A percentile compares a stretch with the other conserved stretches of the same genome.
Evolutionary conservation across 2,329 filamentous ascomycete genomes (phyloP).

Genomic region (Botrytis fabae): DNA sequence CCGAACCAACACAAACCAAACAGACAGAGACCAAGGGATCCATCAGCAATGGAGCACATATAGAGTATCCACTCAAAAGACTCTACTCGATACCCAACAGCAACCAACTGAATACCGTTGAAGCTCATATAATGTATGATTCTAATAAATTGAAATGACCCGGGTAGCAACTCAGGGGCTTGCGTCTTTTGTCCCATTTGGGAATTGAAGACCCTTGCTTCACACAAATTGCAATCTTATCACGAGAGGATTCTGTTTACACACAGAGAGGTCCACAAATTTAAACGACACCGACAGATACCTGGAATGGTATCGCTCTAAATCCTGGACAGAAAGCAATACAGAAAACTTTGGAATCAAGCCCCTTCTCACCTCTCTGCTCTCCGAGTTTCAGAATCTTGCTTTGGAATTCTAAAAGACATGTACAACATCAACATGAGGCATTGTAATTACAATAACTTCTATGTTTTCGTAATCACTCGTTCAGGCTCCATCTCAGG

Average conservation of each 20-base stretch:
- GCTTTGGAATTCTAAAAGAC: not conserved
- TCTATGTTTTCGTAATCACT: not conserved
- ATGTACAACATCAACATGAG: not conserved
- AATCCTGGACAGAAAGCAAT: not conserved
- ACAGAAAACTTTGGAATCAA: not conserved
- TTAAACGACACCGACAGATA: not conserved
- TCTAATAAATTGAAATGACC: not conserved
- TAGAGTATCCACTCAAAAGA: not conserved
- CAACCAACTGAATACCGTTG: not conserved
- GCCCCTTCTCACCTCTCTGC: not conserved
- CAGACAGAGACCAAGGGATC: not conserved
- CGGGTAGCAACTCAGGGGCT: not conserved
- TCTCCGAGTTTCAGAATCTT: not conserved
- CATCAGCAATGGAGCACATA: not conserved
- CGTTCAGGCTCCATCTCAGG: not conserved
- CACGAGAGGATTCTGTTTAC: not conserved
- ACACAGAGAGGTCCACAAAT: not conserved
- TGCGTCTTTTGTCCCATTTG: not conserved
- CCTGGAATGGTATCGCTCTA: not conserved
- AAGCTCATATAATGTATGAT: not conserved
- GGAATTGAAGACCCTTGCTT: not conserved
- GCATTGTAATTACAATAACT: not conserved
- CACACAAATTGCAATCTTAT: not conserved
- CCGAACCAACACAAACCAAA: not conserved
- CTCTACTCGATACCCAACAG: not conserved